A percentile compares a stretch with the other conserved stretches of the same genome.
Conservation (phyloP, 2,329 filamentous ascomycete species). For the Colletotrichum cuscutae region DNA sequence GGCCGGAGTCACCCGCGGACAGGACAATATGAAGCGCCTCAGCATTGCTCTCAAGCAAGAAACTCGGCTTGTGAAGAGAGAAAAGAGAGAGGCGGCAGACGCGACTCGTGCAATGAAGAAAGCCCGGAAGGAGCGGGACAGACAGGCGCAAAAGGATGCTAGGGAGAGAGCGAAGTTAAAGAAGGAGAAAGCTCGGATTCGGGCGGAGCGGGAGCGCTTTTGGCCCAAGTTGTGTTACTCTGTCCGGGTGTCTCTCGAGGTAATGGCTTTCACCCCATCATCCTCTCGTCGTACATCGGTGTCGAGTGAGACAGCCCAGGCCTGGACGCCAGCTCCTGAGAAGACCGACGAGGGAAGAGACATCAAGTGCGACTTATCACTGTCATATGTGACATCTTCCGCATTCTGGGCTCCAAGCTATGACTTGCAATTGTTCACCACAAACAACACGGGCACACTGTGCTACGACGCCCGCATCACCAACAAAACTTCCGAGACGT, state of each 20-base stretch:
- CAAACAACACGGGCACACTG: constrained; percentile 60
- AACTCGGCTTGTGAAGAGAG: constrained; percentile 38
- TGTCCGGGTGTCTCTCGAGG: constrained; percentile 63
- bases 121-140: constrained; percentile 26
- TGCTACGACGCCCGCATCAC: constrained; percentile 71
- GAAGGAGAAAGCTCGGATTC: constrained; percentile 57
- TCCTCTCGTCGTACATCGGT: constrained; percentile 62
- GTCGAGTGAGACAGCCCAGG: constrained; percentile 63
- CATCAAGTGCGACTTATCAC: constrained; percentile 55
- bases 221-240: constrained; percentile 62
- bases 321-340: constrained; percentile 50
- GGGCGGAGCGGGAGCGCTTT: constrained; percentile 54
- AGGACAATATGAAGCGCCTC: constrained; percentile 44
- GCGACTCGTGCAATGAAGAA: neutral
- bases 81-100: neutral
- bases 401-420: constrained; percentile 72
- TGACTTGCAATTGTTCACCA: constrained; percentile 69
- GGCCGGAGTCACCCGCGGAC: constrained; percentile 43
- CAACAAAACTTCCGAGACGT: constrained; percentile 72
- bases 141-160: constrained; percentile 44
- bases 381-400: constrained; percentile 69
- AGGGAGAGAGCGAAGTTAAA: constrained; percentile 48
- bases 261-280: constrained; percentile 50
- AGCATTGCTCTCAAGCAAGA: constrained; percentile 45
- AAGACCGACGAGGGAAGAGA: constrained; percentile 34